Evolutionary conservation across 768 basidiomycete species (phyloP), one percentile per base, ranked within the genome.

Genomic region (Epithele typhae): DNA sequence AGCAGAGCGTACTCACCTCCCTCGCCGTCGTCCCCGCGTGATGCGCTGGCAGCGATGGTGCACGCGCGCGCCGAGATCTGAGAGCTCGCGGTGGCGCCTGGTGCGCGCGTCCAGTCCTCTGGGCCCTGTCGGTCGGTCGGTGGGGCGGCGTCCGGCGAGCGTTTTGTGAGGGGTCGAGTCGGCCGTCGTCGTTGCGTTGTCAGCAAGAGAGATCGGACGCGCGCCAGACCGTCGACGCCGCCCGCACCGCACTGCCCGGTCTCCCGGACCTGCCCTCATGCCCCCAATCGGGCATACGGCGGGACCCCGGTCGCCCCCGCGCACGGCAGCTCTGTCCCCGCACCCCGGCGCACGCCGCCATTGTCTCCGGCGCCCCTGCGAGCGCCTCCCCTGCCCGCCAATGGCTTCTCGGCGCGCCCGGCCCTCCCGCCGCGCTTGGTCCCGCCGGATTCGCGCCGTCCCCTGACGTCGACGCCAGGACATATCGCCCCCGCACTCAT

Each of bases 171-270:
- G n/a, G n/a, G n/a, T n/a, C n/a, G n/a, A n/a, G n/a, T n/a, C n/a
- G n/a, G n/a, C 27, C 27, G 7, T 30, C 8, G 32, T 38, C 39
- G 10, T 27, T 43, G 22, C 23, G 38, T 40, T 44, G 48, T 50
- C 55, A 50, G 51, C 48, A 46, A 45, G 46, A 45, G 44, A 46
- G 34, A 55, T 46, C 53, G 49, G 46, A 35, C 46, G 43, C 46
- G 43, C 23, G 9, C 37, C 40, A 34, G 45, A 35, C 43, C 39
- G 19, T 15, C n/a, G 43, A 30, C 51, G 34, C 51, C 51, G 50
- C 41, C 49, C 40, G 45, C 35, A 10, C 53, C 53, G 53, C 37
- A 50, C 41, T 18, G 40, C 43, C 52, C 52, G 54, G 53, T 53
- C 55, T 55, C 53, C 27, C 14, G 27, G 27, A 30, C 27, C 14